Evolutionary conservation across 768 basidiomycete genomes (phyloP).

Genomic region (Boletus barrowsii): DNA sequence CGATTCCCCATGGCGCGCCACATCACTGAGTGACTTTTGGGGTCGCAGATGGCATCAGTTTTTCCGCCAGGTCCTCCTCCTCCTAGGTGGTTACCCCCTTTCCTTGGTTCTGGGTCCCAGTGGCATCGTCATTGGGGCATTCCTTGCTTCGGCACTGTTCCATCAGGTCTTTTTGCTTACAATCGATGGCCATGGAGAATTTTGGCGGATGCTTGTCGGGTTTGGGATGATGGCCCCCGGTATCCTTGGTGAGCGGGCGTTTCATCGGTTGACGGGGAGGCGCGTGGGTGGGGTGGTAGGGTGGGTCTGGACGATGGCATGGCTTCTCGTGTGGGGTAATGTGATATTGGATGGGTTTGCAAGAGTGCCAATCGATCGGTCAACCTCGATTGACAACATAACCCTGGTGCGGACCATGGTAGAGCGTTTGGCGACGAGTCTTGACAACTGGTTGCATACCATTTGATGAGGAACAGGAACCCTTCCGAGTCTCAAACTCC

Average conservation of each 20-base stretch:
- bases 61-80: background rate
- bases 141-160: background rate
- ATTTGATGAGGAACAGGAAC: too few relatives aligned
- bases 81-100: background rate
- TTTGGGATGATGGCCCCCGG: conserved; percentile 5
- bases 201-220: background rate
- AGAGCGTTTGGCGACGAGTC: background rate
- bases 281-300: background rate
- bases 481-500: too few relatives aligned
- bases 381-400: background rate
- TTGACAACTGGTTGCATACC: background rate
- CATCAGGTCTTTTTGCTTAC: background rate
- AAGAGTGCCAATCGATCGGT: background rate
- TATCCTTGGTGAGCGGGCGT: background rate
- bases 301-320: conserved; percentile 1
- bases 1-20: background rate
- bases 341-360: background rate
- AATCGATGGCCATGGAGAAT: background rate
- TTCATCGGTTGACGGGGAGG: background rate
- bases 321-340: background rate
- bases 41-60: conserved; percentile 4
- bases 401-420: background rate
- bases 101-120: background rate
- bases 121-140: background rate
- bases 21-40: conserved; percentile 1